These are phyloP conservation scores for Boletus eberwhitei DNA, from an alignment of 768 basidiomycete genomes.

Conservation along the genomic window DNA sequence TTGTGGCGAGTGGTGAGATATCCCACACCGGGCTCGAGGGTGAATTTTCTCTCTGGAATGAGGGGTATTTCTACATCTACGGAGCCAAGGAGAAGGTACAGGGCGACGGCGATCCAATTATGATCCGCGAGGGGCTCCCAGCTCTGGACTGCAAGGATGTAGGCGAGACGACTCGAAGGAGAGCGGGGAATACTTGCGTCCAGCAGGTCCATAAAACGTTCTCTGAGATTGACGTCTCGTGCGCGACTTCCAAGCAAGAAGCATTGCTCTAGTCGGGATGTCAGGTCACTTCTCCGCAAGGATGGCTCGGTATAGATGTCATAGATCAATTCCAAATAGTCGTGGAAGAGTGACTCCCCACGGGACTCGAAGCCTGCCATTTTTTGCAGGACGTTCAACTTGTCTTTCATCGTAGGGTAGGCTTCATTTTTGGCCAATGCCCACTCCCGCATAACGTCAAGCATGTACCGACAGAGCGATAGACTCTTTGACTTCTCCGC, in stretches of 20 bases:
- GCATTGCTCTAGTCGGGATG: conserved; percentile 86
- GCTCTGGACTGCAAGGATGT: conserved; percentile 87
- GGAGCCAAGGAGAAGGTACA: conserved; percentile 86
- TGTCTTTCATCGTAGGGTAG: conserved; percentile 94
- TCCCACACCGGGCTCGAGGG: conserved; percentile 30
- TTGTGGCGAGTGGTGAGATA: conserved; percentile 45
- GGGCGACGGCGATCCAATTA: conserved; percentile 91
- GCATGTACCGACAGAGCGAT: conserved; percentile 75
- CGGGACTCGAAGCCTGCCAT: conserved; percentile 83
- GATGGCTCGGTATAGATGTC: conserved; percentile 90
- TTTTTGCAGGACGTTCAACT: conserved; percentile 81
- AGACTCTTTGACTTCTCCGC: conserved; percentile 87
- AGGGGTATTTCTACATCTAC: conserved; percentile 43
- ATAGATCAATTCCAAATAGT: conserved; percentile 85
- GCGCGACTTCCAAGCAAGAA: conserved; percentile 91
- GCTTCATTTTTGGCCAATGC: conserved; percentile 81
- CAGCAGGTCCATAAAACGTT: conserved; percentile 84
- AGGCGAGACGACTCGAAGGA: conserved; percentile 77
- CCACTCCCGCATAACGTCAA: conserved; percentile 87
- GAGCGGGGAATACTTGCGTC: conserved; percentile 86
- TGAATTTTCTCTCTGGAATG: conserved; percentile 41
- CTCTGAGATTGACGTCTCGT: conserved; percentile 72
- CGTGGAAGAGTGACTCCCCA: conserved; percentile 73
- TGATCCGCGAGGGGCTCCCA: conserved; percentile 93
- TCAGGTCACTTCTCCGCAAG: conserved; percentile 88